Conservation (phyloP, 306 rosid genomes). For the Dryas alaskensis region DNA sequence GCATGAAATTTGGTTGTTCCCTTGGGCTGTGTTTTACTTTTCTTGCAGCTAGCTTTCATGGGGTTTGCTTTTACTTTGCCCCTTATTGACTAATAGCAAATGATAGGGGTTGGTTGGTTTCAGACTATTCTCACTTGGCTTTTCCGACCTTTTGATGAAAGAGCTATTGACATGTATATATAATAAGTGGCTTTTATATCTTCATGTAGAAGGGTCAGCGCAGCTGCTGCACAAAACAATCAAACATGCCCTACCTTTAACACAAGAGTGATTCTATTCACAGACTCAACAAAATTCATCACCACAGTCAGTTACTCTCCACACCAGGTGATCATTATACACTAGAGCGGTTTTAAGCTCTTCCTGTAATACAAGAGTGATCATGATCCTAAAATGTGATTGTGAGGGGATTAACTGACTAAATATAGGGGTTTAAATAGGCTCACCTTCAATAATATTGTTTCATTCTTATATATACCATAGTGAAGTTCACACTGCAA, state of each 20-base stretch:
- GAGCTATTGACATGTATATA: background rate
- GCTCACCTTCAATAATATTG: too few species aligned
- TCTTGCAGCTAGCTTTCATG: conserved; percentile 7
- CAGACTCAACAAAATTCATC: too few species aligned
- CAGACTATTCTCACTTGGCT: background rate
- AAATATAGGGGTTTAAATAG: too few species aligned
- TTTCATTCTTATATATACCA: too few species aligned
- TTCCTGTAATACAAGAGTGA: too few species aligned
- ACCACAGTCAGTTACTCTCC: too few species aligned
- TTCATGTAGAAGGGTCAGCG: conserved; percentile 28
- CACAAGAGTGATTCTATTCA: too few species aligned
- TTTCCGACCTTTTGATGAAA: conserved; percentile 13
- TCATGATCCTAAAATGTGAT: too few species aligned
- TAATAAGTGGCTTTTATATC: background rate
- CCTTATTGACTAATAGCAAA: conserved; percentile 17
- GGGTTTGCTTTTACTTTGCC: conserved; percentile 10
- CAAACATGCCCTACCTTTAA: background rate
- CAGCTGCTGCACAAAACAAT: conserved; percentile 14
- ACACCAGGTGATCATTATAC: too few species aligned
- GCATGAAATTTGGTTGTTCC: background rate
- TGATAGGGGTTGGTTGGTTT: conserved; percentile 19
- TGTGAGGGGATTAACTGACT: too few species aligned
- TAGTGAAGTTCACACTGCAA: too few species aligned
- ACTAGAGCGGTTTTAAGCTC: too few species aligned
- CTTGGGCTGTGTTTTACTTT: background rate